Base-by-base conservation (phyloP, 805 yeast genomes). In the Tetrapisispora fleetii region DNA sequence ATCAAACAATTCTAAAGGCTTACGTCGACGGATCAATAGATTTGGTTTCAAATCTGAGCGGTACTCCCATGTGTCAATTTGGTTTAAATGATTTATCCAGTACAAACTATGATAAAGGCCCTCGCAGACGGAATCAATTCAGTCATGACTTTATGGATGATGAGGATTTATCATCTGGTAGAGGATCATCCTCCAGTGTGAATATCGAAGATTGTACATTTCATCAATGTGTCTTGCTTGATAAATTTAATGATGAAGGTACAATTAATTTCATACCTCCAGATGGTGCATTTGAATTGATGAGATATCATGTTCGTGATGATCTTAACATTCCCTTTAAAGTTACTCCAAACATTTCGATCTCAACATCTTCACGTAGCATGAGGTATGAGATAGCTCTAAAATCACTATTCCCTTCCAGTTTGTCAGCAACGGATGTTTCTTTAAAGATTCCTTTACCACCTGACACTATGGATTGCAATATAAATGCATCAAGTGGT, bases 211-310 rank as follows among this genome's bases (percentile, higher is more conserved):
- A 88, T 62, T 81, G 85, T 56, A 86, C 83, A 54, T 84, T 88
- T 66, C 96, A 88, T 65, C 91, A 86, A 57, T 85, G 95, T 64
- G 96, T 88, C 24, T 79, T 82, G 52, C 70, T 87, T 48, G 77
- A 78, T 50, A 76, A 78, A 55, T 86, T 83, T 63, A 88, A 85
- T 52, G 60, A 72, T 19, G 80, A 82, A 24, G 70, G 84, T 38
- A 68, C 77, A 22, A 83, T 89, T 50, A 78, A 75, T 42, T 88
- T 89, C 54, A 71, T 81, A 13, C 96, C 96, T 2, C 96, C 96
- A 1, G 95, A 88, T 66, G 95, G 95, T 0, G 78, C 80, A 46
- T 85, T 87, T 61, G 91, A 87, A 63, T 74, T 89, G 51, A 81
- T 89, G 90, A 73, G 78, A 35, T 89, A 88, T 65, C 71, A 82